Evolutionary conservation across 495 filamentous ascomycete genomes (phyloP).

Genomic region (Xylaria sp.): DNA sequence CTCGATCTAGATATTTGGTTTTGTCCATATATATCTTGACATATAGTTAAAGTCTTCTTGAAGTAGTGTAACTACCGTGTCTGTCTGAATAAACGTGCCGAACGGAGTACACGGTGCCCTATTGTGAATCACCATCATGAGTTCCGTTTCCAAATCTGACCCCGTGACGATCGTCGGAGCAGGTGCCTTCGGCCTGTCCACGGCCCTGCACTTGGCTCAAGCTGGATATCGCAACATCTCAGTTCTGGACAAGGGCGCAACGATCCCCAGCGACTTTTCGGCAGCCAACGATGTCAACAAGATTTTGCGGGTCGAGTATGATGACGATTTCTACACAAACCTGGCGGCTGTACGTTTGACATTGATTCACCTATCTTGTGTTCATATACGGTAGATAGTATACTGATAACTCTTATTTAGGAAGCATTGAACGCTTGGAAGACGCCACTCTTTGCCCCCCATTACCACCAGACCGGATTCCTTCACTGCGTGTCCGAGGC

Average conservation of each 20-base stretch:
- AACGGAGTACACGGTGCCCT: background rate
- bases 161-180: slow-evolving; percentile 53
- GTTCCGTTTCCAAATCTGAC: slow-evolving; percentile 10
- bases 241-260: slow-evolving; percentile 52
- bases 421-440: slow-evolving; percentile 40
- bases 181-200: slow-evolving; percentile 59
- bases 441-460: slow-evolving; percentile 54
- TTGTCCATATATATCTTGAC: background rate
- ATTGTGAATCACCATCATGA: background rate
- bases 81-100: background rate
- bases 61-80: background rate
- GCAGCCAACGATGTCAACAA: slow-evolving; percentile 63
- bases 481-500: slow-evolving; percentile 56
- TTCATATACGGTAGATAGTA: background rate
- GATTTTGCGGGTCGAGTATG: slow-evolving; percentile 63
- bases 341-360: slow-evolving; percentile 35
- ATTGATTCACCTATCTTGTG: background rate
- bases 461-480: slow-evolving; percentile 63
- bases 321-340: slow-evolving; percentile 61
- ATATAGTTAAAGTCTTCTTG: background rate
- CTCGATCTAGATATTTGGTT: background rate
- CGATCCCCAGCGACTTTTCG: slow-evolving; percentile 50
- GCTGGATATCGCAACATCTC: slow-evolving; percentile 53
- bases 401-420: slow-evolving; percentile 27
- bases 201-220: slow-evolving; percentile 55